phyloP scores from a whole-genome alignment of 1,284 basidiomycete genomes.

The Heterobasidion occidentale region DNA sequence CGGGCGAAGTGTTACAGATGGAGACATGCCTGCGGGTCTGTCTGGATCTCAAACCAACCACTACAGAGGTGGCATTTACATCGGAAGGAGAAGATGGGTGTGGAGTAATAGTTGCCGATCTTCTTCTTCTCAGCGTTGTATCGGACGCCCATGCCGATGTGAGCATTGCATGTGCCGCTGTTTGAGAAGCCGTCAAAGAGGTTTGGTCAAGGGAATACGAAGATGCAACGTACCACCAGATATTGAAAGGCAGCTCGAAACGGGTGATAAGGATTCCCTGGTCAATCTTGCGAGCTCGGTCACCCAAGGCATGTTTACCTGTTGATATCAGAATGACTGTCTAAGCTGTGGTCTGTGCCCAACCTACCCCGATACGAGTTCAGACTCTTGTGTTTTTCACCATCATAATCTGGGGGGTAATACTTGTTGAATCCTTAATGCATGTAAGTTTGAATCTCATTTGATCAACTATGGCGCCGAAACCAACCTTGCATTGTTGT shows the following conservation, averaged over 20 bases:
- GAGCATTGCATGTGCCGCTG: slow-evolving; percentile 85
- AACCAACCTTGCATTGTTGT: slow-evolving; percentile 21
- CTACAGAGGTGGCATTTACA: slow-evolving; percentile 96
- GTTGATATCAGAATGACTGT: slow-evolving; percentile 12
- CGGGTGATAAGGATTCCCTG: slow-evolving; percentile 91
- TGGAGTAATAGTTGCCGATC: slow-evolving; percentile 91
- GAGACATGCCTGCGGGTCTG: slow-evolving; percentile 80
- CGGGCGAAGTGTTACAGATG: neutral
- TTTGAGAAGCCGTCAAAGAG: neutral
- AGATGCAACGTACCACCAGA: slow-evolving; percentile 79
- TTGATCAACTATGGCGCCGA: neutral
- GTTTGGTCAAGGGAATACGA: neutral
- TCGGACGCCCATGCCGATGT: slow-evolving; percentile 94
- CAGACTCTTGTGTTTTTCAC: slow-evolving; percentile 70
- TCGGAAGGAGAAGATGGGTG: slow-evolving; percentile 89
- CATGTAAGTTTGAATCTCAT: slow-evolving; percentile 5
- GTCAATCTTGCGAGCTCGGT: slow-evolving; percentile 87
- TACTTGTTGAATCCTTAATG: slow-evolving; percentile 78
- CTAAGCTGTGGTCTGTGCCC: neutral
- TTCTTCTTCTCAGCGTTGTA: slow-evolving; percentile 99
- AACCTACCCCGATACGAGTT: slow-evolving; percentile 68
- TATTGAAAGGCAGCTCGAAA: slow-evolving; percentile 93
- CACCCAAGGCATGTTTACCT: slow-evolving; percentile 94
- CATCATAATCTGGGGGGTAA: slow-evolving; percentile 91
- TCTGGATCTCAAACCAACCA: slow-evolving; percentile 94